Conservation (phyloP, 768 basidiomycete genomes). For the Macrolepiota albuminosa region DNA sequence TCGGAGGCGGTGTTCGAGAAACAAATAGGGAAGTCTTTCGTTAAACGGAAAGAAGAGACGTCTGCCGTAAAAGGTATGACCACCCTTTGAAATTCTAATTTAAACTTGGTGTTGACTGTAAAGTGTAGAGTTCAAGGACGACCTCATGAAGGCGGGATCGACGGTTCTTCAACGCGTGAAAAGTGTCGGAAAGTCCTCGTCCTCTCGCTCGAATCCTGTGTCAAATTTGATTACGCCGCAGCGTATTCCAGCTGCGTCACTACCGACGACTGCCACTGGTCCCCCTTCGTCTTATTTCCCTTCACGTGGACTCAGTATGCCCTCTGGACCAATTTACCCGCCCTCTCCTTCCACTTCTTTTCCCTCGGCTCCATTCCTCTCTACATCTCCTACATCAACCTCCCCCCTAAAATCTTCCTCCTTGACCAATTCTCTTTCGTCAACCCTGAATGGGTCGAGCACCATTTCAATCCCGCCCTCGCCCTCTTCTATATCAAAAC, state of each 20-base stretch:
- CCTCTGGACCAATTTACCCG: neutral
- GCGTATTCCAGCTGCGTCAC: constrained; percentile 3
- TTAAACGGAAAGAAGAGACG: constrained; percentile 20
- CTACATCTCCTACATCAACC: neutral
- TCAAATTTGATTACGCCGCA: constrained; percentile 5
- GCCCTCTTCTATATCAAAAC: constrained; percentile 34
- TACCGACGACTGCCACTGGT: constrained; percentile 1
- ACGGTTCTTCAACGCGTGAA: constrained; percentile 37
- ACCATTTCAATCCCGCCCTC: constrained; percentile 9
- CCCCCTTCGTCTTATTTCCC: neutral
- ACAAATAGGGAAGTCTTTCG: constrained; percentile 13
- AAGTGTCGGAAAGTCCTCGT: constrained; percentile 26
- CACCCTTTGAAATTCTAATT: neutral
- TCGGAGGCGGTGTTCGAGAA: constrained; percentile 27
- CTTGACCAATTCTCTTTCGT: neutral
- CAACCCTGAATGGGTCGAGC: constrained; percentile 6
- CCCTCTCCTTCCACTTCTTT: neutral
- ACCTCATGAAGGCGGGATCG: constrained; percentile 32
- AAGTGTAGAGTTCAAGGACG: constrained; percentile 22
- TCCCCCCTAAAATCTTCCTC: neutral
- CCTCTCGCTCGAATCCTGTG: constrained; percentile 11
- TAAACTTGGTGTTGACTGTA: neutral
- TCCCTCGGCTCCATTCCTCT: neutral
- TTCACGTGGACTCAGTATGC: neutral
- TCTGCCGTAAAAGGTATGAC: constrained; percentile 24